A percentile compares a stretch with the other conserved stretches of the same genome.
Conservation (phyloP, 495 filamentous ascomycete species). For the Trichoderma asperelloides region DNA sequence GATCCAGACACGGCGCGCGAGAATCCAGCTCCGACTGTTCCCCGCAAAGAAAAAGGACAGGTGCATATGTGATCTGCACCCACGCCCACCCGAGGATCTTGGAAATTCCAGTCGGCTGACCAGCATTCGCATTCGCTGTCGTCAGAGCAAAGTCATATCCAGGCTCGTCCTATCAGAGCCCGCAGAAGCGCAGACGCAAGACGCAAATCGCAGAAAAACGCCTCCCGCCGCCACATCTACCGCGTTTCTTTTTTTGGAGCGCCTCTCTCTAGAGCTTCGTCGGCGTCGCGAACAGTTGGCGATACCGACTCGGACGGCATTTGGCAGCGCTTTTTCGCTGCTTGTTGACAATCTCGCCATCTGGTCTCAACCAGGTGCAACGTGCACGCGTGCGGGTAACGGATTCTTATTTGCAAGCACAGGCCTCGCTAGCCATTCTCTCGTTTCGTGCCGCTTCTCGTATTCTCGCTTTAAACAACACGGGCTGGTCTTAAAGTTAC, state of each 20-base stretch:
- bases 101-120: not conserved
- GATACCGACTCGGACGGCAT: too few relatives aligned
- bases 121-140: conserved; percentile 1
- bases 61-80: conserved; percentile 1
- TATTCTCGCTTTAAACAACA: not conserved
- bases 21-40: not conserved
- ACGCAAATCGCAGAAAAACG: not conserved
- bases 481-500: not conserved
- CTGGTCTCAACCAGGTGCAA: too few relatives aligned
- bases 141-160: conserved; percentile 1
- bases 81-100: not conserved
- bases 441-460: not conserved
- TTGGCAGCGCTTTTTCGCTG: too few relatives aligned
- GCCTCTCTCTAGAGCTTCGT: not conserved
- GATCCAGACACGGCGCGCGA: too few relatives aligned
- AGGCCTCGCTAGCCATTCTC: not conserved
- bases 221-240: conserved; percentile 5
- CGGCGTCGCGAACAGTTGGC: not conserved
- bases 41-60: not conserved
- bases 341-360: too few relatives aligned
- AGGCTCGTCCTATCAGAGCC: not conserved
- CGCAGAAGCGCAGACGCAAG: not conserved
- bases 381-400: too few relatives aligned
- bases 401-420: not conserved
- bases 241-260: conserved; percentile 3